Base-by-base conservation (phyloP, 805 yeast species). In the Candida sanyiensis region DNA sequence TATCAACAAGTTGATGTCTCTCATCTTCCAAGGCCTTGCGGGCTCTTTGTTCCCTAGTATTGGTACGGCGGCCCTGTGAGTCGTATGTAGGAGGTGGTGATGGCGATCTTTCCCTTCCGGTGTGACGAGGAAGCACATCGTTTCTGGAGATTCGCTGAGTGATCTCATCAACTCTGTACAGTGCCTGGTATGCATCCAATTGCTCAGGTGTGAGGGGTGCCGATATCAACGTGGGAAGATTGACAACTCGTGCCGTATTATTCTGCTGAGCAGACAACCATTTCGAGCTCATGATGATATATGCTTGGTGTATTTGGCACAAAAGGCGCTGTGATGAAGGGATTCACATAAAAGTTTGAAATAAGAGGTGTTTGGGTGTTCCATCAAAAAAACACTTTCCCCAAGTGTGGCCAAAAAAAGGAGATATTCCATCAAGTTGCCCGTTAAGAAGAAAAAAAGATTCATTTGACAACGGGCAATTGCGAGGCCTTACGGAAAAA, bases 71-170 rank as follows among this genome's bases (percentile, higher is more conserved):
- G 32, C 99, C 99, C 17, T 66, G 61, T 22, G 69, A 59, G 61
- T 93, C 97, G 60, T 93, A 93, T 41, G 74, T 75, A 1, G 98
- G 98, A 2, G 96, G 88, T 0, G 97, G 97, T 2, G 96, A 85
- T 0, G 89, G 87, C 2, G 94, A 85, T 26, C 72, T 69, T 44
- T 76, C 62, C 47, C 63, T 68, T 38, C 62, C 64, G 0, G 18
- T 31, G 11, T n/a, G 3, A 5, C 13, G 21, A 1, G 81, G 81
- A 0, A 61, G 56, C 12, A 73, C 62, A 26, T 70, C 72, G 38
- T 73, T 63, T n/a, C 72, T 59, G 12, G 70, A 59, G 28, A 90
- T 60, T 42, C 74, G 66, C 24, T 72, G 69, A 1, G 88, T 72
- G 40, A 90, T 78, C 56, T 90, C 97, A 43, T 84, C 86, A 27